Evolutionary conservation across 2,329 filamentous ascomycete species (phyloP), one percentile per base, ranked within the genome.

Genomic region (Fusarium protoensiforme): DNA sequence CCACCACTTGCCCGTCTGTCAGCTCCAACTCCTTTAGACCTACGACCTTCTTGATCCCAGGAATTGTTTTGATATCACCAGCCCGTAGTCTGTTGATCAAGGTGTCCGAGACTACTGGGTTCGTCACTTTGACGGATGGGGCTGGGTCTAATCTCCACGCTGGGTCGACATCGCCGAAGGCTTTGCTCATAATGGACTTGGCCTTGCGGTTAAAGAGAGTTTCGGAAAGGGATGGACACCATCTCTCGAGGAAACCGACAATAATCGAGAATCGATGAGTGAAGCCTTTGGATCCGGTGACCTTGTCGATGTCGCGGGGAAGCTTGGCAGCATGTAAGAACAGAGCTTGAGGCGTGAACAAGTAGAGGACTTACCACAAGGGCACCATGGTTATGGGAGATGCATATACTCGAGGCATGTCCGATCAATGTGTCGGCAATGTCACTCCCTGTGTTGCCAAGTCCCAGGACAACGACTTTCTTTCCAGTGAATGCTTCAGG

Each of bases 41-140:
- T 1, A 35, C n/a, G 2, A 57, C 20, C 35, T 29, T 36, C 22
- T 57, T 36, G 10, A 57, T 39, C 18, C 54, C 35, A 6, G 35
- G 35, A 39, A 57, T 36, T 13, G 54, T 39, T 38, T 31, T 24
- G 16, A 57, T 24, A 4, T 57, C 54, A 1, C 81, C 82, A 51
- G 82, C 79, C 22, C 80, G 80, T 53, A 85, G 80, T 65, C 83
- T 80, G 33, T 80, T 70, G 22, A 80, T 72, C 10, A 81, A 43
- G 2, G 74, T 78, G 53, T 81, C 79, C 1, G 79, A 78, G 9
- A 80, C 66, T 18, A 81, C 74, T 2, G 79, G 77, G 31, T 75
- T 73, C 3, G 75, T 67, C 29, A 78, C 74, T 39, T 73, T 75
- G n/a, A 79, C 64, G 0, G 78, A 78, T 1, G 78, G 79, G 7